These are phyloP conservation scores for Acarospora socialis DNA, from an alignment of 2,329 filamentous ascomycete genomes.

Conservation along the genomic window DNA sequence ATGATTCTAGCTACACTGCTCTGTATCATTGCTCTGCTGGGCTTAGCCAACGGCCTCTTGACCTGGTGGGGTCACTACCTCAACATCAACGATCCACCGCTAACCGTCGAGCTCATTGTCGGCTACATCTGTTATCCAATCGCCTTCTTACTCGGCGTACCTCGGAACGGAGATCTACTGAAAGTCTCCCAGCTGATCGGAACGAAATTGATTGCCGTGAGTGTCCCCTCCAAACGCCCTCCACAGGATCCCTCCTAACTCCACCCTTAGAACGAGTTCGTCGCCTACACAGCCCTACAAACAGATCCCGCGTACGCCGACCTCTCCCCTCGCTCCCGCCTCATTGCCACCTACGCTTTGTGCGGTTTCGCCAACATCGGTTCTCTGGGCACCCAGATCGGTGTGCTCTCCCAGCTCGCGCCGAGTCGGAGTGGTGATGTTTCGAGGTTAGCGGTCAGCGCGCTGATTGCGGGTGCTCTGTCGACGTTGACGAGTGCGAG, in stretches of 20 bases:
- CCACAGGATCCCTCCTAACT: conserved; percentile 2
- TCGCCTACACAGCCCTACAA: conserved; percentile 50
- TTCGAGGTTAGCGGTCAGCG: conserved; percentile 59
- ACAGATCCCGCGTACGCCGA: conserved; percentile 36
- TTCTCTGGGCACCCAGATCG: conserved; percentile 78
- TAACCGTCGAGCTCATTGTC: conserved; percentile 62
- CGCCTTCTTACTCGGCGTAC: conserved; percentile 69
- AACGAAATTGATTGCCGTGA: conserved; percentile 62
- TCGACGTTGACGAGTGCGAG: conserved; percentile 66
- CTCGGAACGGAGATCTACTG: conserved; percentile 48
- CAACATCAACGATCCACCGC: conserved; percentile 52
- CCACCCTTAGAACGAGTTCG: conserved; percentile 72
- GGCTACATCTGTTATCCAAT: conserved; percentile 67
- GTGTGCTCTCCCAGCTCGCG: conserved; percentile 69
- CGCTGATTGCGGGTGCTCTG: conserved; percentile 63
- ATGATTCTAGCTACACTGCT: conserved; percentile 71
- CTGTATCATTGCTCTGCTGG: conserved; percentile 67
- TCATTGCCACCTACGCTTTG: conserved; percentile 77
- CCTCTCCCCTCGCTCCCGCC: conserved; percentile 54
- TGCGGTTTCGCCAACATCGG: conserved; percentile 77
- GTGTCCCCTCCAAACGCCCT: conserved; percentile 17
- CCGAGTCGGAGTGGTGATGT: conserved; percentile 62
- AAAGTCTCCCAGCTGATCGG: conserved; percentile 68
- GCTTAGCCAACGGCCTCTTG: conserved; percentile 59
- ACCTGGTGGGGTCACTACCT: conserved; percentile 76